Evolutionary conservation across 768 basidiomycete genomes (phyloP), one percentile per base, ranked within the genome.

Genomic region (Peribolospora kevripleyi): DNA sequence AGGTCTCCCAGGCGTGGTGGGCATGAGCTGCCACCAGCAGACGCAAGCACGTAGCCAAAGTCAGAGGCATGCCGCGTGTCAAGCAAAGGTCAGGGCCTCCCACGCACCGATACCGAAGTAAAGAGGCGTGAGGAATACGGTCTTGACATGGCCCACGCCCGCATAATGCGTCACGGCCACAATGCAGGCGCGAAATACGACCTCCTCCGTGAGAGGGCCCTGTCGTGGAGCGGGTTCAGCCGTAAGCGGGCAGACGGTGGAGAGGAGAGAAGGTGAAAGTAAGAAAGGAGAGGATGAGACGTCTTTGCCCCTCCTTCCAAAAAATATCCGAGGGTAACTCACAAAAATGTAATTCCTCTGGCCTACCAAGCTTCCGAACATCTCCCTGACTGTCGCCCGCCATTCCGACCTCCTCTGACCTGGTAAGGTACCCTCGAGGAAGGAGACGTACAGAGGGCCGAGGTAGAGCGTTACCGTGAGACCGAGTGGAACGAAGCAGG

Each of bases 141-240:
- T 78, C 42, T 72, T 71, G 46, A 57, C 62, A 36, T 60, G 71
- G 0, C 76, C 73, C 2, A 72, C 71, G 13, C 76, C 77, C 0
- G 79, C 75, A 52, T 91, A 73, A 54, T 78, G 72, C 60, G 84
- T 82, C 6, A 79, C 73, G 2, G 80, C 70, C 14, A 93, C 70
- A 39, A 91, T 74, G 64, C 85, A 88, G 0, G 83, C 78, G 38
- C 93, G 73, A 65, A 93, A 97, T 6, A 85, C 83, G 37, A 93
- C 56, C 67, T 97, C 91, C 69, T 98, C 91, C 0, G 90, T 90
- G 42, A 88, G 67, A 0, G 91, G 91, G 3, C 75, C 88, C 86
- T 88, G 57, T 40, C 4, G 7, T 14, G 41, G 38, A 6, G 13
- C 5, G 48, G n/a, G 36, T 47, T 2, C 7, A 6, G 49, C 46